Evolutionary conservation across 495 filamentous ascomycete species (phyloP).

Genomic region (Lichenothelia convexa): DNA sequence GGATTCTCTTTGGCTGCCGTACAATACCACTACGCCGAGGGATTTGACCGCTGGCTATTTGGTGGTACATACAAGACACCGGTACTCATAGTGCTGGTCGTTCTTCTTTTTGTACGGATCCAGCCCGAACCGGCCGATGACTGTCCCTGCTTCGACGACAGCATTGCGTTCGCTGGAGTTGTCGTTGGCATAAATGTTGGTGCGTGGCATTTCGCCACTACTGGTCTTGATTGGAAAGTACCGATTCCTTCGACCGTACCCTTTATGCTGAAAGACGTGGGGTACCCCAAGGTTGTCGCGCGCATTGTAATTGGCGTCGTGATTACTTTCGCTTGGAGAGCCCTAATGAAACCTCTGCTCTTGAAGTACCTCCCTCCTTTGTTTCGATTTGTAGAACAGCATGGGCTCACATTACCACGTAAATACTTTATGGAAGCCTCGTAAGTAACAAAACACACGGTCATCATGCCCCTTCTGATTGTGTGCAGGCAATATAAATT

Average conservation of each 20-base stretch:
- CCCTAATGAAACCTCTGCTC: slow-evolving; percentile 64
- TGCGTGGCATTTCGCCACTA: slow-evolving; percentile 51
- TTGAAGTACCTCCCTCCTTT: slow-evolving; percentile 63
- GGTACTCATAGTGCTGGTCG: slow-evolving; percentile 37
- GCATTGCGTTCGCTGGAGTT: slow-evolving; percentile 80
- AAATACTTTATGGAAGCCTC: slow-evolving; percentile 80
- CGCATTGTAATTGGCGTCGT: slow-evolving; percentile 64
- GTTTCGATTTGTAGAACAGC: slow-evolving; percentile 67
- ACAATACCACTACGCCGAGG: slow-evolving; percentile 52
- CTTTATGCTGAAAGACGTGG: slow-evolving; percentile 42
- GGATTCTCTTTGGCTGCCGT: slow-evolving; percentile 48
- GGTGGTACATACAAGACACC: slow-evolving; percentile 37
- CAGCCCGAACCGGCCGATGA: slow-evolving; percentile 94
- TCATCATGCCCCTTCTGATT: no score
- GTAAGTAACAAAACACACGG: no score
- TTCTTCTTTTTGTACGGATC: slow-evolving; percentile 61
- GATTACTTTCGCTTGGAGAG: slow-evolving; percentile 76
- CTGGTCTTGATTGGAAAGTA: slow-evolving; percentile 33
- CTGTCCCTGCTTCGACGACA: slow-evolving; percentile 96
- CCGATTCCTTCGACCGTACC: slow-evolving; percentile 44
- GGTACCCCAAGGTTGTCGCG: slow-evolving; percentile 37
- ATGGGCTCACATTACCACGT: slow-evolving; percentile 60
- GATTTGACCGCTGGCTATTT: slow-evolving; percentile 47
- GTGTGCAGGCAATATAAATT: slow-evolving; percentile 67
- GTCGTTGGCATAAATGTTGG: slow-evolving; percentile 63